Evolutionary conservation across 495 filamentous ascomycete species (phyloP).

Genomic region (Tuber microsphaerosporum): DNA sequence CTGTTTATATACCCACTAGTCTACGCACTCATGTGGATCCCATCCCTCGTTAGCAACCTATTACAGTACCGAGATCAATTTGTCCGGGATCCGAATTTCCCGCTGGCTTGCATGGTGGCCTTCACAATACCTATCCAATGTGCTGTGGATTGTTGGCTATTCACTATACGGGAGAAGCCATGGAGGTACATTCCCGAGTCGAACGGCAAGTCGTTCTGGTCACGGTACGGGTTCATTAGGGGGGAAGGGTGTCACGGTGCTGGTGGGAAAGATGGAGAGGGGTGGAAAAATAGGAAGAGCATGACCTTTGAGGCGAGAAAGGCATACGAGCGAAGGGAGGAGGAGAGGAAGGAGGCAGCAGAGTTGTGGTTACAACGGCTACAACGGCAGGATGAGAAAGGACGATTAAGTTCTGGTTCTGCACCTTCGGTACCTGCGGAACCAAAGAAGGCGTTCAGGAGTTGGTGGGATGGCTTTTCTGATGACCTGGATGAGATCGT

Average conservation of each 20-base stretch:
- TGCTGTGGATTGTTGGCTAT: conserved; percentile 60
- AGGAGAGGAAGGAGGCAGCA: conserved; percentile 37
- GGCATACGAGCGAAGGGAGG: conserved; percentile 40
- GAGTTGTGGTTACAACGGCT: conserved; percentile 34
- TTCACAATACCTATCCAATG: conserved; percentile 56
- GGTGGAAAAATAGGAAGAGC: conserved; percentile 37
- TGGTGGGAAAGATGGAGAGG: conserved; percentile 24
- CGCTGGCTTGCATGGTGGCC: conserved; percentile 51
- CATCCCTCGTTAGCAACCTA: conserved; percentile 60
- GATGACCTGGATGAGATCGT: conserved; percentile 33
- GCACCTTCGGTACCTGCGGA: conserved; percentile 1
- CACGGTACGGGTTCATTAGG: conserved; percentile 36
- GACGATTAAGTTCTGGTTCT: conserved; percentile 6
- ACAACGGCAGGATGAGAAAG: conserved; percentile 20
- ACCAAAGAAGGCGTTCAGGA: conserved; percentile 17
- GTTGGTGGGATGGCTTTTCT: conserved; percentile 28
- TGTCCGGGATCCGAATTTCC: conserved; percentile 49
- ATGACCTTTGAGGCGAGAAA: conserved; percentile 39
- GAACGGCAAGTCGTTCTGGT: conserved; percentile 42
- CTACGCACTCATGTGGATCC: conserved; percentile 65
- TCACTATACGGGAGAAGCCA: conserved; percentile 59
- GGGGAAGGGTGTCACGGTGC: conserved; percentile 19
- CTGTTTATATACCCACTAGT: conserved; percentile 65
- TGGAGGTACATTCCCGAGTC: conserved; percentile 55
- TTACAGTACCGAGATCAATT: conserved; percentile 54